Percentiles rank a stretch among this genome's conserved stretches.
phyloP scores from a whole-genome alignment of 2,329 filamentous ascomycete genomes.

The Fusarium sp. region DNA sequence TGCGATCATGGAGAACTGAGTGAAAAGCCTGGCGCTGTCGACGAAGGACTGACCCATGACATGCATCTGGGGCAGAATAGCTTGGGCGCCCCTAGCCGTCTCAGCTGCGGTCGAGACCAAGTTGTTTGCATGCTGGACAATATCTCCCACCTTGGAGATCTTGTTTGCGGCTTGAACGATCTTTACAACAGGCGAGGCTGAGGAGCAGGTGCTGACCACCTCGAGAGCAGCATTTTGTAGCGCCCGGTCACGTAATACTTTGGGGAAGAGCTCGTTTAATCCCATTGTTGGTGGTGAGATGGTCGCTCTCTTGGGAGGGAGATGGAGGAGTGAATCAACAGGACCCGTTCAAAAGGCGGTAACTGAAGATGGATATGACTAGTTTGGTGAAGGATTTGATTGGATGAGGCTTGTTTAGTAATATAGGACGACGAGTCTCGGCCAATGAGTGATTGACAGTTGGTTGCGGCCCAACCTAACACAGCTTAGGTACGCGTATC shows the following conservation, averaged over 20 bases:
- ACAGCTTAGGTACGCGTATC: conserved; percentile 15
- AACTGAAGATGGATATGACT: conserved; percentile 30
- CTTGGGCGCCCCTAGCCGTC: conserved; percentile 35
- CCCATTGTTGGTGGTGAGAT: conserved; percentile 21
- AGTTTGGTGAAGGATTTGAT: conserved; percentile 1
- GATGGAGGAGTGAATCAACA: conserved; percentile 9
- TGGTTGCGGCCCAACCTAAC: conserved; percentile 33
- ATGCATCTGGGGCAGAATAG: conserved; percentile 49
- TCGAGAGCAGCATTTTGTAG: conserved; percentile 30
- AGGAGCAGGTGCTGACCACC: conserved; percentile 27
- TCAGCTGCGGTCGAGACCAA: conserved; percentile 41
- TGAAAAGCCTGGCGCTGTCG: conserved; percentile 48
- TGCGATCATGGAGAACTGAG: conserved; percentile 48
- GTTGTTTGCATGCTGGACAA: conserved; percentile 39
- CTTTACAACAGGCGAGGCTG: conserved; percentile 35
- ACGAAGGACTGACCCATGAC: conserved; percentile 50
- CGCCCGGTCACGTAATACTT: conserved; percentile 28
- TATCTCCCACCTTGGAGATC: conserved; percentile 42
- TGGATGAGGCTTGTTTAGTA: background rate
- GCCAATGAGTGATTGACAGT: conserved; percentile 26
- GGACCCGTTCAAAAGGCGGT: conserved; percentile 28
- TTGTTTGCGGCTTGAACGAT: conserved; percentile 44
- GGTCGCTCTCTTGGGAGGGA: background rate
- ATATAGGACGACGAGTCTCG: background rate
- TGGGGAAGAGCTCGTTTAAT: conserved; percentile 23